Evolutionary conservation across 495 filamentous ascomycete species (phyloP), one percentile per base, ranked within the genome.

Genomic region (Penicillium canariense): DNA sequence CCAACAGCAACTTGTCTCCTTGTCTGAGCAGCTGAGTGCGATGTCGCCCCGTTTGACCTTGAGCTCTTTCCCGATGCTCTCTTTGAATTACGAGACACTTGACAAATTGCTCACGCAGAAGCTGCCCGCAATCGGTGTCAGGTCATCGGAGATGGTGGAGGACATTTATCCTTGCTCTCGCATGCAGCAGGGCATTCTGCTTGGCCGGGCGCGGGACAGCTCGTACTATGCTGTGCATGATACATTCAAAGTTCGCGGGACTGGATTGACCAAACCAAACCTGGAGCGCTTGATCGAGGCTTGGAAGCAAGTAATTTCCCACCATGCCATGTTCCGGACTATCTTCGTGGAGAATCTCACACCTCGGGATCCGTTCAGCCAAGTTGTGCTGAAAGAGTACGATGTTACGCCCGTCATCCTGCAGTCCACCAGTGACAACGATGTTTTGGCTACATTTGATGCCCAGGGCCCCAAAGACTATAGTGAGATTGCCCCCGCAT

Each of bases 121-220:
- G 45, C 54, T 88, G 0, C 72, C 78, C 0, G 59, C 64, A 5
- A 64, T 86, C 12, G 78, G 78, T 5, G 69, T 88, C 0, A 44
- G 52, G 0, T 70, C 72, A 5, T 23, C 74, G 3, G 66, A 69
- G 5, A 55, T 73, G n/a, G 57, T 83, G 6, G 81, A 90, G 62
- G 81, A 85, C 48, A 78, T 80, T 17, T 89, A 88, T 53, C 85
- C 84, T 4, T 86, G 82, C 50, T 85, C 86, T 7, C 79, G 80
- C 2, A 84, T 87, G 62, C 87, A 90, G 57, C 79, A 87, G 57
- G 85, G 80, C 30, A 81, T 90, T 17, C 60, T 89, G 8, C 78
- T 87, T 31, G 83, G 82, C 46, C 82, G 81, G 10, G 70, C 78
- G 23, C 71, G 81, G 28, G 70, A 83, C 39, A 77, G 76, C 12